Percentiles rank a stretch among this genome's conserved stretches.
These are phyloP conservation scores for Pistacia vera DNA, from an alignment of 345 rosid species.

Conservation along the genomic window DNA sequence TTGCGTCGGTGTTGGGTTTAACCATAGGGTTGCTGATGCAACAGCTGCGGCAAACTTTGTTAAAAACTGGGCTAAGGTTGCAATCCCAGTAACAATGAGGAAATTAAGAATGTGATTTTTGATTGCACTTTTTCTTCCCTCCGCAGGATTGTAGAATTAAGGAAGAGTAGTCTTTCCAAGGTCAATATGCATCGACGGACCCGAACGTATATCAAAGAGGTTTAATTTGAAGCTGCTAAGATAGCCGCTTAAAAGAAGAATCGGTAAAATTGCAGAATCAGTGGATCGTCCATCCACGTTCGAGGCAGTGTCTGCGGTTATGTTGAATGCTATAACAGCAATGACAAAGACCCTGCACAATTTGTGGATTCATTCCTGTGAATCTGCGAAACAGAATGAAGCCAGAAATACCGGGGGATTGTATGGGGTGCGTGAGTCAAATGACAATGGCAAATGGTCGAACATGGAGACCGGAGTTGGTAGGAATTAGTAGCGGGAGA, in stretches of 20 bases:
- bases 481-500: neutral
- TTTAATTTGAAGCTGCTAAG: constrained; percentile 20
- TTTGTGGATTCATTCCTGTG: neutral
- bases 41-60: constrained; percentile 18
- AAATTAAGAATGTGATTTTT: neutral
- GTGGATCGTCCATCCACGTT: constrained; percentile 20
- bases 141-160: constrained; percentile 11
- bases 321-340: constrained; percentile 14
- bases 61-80: constrained; percentile 26
- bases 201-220: constrained; percentile 11
- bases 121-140: constrained; percentile 28
- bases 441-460: constrained; percentile 8
- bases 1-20: constrained; percentile 24
- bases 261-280: neutral
- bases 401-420: constrained; percentile 24
- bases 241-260: constrained; percentile 13
- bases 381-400: constrained; percentile 23
- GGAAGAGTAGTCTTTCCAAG: neutral
- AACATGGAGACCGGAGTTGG: neutral
- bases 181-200: neutral
- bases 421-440: constrained; percentile 24
- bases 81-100: neutral
- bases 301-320: constrained; percentile 21
- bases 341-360: too few species aligned
- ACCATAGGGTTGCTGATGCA: constrained; percentile 31